These are phyloP conservation scores for Chalaropsis thielavioides DNA, from an alignment of 2,329 filamentous ascomycete species.

Conservation along the genomic window DNA sequence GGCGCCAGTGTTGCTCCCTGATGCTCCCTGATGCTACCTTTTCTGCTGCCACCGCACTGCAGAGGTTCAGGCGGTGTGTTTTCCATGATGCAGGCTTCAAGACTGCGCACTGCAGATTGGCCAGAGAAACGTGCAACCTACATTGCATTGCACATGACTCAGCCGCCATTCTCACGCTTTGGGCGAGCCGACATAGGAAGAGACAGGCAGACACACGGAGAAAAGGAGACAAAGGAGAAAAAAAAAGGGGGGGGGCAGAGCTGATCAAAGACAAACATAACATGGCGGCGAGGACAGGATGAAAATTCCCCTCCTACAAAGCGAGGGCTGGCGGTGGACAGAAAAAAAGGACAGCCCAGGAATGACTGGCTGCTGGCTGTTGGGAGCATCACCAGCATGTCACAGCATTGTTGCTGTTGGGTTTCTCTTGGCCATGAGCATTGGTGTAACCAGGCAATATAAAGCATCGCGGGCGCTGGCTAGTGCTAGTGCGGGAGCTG, in stretches of 20 bases:
- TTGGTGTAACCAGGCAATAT: neutral
- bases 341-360: neutral
- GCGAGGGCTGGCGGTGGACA: neutral
- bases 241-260: neutral
- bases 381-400: neutral
- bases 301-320: neutral
- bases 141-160: neutral
- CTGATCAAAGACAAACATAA: neutral
- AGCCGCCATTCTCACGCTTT: neutral
- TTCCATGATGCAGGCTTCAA: neutral
- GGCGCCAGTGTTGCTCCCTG: neutral
- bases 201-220: neutral
- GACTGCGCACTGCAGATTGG: neutral
- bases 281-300: conserved; percentile 3
- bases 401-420: neutral
- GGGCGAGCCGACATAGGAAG: neutral
- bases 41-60: neutral
- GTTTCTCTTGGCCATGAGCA: neutral
- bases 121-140: neutral
- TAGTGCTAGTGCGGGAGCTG: neutral
- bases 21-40: neutral
- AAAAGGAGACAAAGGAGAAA: neutral
- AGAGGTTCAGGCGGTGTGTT: neutral
- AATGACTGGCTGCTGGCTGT: neutral
- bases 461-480: neutral